These are phyloP conservation scores for Pseudonectria foliicola DNA, from an alignment of 2,329 filamentous ascomycete genomes.

Conservation along the genomic window DNA sequence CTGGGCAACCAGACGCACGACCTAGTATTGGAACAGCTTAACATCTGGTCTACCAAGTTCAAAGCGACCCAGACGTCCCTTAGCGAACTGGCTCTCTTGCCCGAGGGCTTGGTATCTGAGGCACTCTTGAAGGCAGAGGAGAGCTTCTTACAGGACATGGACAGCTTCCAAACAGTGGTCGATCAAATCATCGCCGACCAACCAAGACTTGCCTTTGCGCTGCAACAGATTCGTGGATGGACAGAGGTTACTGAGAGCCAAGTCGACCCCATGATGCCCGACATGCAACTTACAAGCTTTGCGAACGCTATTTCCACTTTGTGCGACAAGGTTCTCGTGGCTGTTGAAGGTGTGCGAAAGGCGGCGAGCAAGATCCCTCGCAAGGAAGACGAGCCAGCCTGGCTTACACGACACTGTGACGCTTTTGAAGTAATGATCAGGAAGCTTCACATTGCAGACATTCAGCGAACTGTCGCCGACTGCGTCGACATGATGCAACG, in stretches of 20 bases:
- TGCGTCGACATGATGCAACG: conserved; percentile 31
- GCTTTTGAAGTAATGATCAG: conserved; percentile 46
- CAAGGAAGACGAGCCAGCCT: conserved; percentile 29
- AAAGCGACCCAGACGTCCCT: conserved; percentile 35
- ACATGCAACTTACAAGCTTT: conserved; percentile 35
- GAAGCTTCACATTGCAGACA: conserved; percentile 51
- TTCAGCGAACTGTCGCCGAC: conserved; percentile 37
- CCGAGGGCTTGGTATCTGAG: conserved; percentile 41
- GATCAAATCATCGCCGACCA: conserved; percentile 30
- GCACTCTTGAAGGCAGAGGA: conserved; percentile 26
- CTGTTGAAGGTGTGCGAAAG: conserved; percentile 65
- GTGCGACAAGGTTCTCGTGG: conserved; percentile 71
- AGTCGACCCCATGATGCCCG: conserved; percentile 4
- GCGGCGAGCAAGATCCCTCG: conserved; percentile 35
- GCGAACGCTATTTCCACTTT: conserved; percentile 53
- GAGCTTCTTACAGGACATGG: conserved; percentile 30
- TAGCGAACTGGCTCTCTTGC: conserved; percentile 39
- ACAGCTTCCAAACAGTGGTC: conserved; percentile 35
- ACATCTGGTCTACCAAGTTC: conserved; percentile 44
- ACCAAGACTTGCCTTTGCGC: conserved; percentile 56
- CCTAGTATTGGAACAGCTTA: conserved; percentile 37
- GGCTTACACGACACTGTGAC: conserved; percentile 38
- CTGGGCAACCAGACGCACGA: conserved; percentile 49
- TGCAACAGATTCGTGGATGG: conserved; percentile 63
- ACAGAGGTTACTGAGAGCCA: conserved; percentile 29